A percentile compares a stretch with the other conserved stretches of the same genome.
Evolutionary conservation across 2,329 filamentous ascomycete species (phyloP).

Genomic region (Colletotrichum liaoningense): DNA sequence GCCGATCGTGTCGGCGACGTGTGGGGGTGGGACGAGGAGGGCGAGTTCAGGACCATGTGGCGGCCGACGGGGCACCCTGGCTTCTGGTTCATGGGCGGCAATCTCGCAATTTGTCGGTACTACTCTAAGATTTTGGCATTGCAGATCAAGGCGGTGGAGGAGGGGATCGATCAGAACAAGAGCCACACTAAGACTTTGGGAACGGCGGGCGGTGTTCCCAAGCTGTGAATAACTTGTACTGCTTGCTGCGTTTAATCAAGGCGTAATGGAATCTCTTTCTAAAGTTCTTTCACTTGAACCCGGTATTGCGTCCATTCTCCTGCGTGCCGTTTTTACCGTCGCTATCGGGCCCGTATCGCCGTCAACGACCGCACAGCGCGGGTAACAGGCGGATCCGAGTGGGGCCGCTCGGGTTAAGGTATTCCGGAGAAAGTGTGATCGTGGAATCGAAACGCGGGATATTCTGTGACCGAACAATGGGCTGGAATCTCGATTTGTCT

Average conservation of each 20-base stretch:
- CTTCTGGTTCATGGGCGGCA: constrained; percentile 52
- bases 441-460: not conserved
- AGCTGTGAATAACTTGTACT: not conserved
- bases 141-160: constrained; percentile 38
- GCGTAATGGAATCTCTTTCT: not conserved
- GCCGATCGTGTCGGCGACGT: constrained; percentile 59
- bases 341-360: too few species aligned
- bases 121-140: constrained; percentile 48
- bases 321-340: not conserved
- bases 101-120: constrained; percentile 47
- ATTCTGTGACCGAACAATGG: not conserved
- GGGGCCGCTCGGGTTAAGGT: too few species aligned
- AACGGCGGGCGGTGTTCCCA: not conserved
- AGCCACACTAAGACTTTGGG: not conserved
- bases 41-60: constrained; percentile 52
- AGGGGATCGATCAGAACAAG: constrained; percentile 17
- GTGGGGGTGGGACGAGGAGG: constrained; percentile 61
- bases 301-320: not conserved
- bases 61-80: constrained; percentile 47
- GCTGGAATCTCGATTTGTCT: not conserved
- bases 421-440: not conserved
- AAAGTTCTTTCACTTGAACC: not conserved
- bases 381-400: not conserved
- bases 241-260: not conserved
- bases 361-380: not conserved